Evolutionary conservation across 257 asterid genomes (phyloP), one percentile per base, ranked within the genome.

Genomic region (Nicotiana tabacum): DNA sequence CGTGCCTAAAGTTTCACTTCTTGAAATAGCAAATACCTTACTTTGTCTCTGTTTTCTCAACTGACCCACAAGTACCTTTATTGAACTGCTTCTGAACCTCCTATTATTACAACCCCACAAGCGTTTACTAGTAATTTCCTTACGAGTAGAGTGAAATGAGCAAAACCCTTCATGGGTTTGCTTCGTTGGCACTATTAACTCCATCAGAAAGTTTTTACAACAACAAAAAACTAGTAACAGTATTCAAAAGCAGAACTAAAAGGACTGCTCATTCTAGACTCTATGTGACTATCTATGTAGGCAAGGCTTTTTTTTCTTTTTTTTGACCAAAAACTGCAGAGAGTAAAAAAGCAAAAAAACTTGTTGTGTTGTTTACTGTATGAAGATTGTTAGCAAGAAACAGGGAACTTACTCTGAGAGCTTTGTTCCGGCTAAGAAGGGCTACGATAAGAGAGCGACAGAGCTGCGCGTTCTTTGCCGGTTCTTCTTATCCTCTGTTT

Each of bases 111-210:
- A 21, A 56, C 61, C 61, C 7, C 9, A 56, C 9, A 56, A 56
- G 81, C 21, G 85, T 13, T 66, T 62, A 74, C 39, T 84, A 74
- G 57, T 69, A 39, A 67, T 84, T 18, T 84, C 83, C 70, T 65
- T 76, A 64, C 24, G 80, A 56, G 67, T 77, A 80, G 81, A 77
- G 43, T 85, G 85, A 83, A 87, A 87, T 9, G 89, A 88, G 86
- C 84, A 87, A 84, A 91, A 80, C 77, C 87, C 83, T n/a, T 88
- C 92, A 78, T 67, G 91, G 86, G 86, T 85, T 77, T 90, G 92
- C 81, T 85, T 90, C 53, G 88, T 57, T 24, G 95, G 92, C 62
- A 88, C 87, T 81, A 82, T 87, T 83, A 90, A 67, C 55, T 90
- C 97, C 98, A 94, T 93, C 10, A 74, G 0, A 74, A 74, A 18